Evolutionary conservation across 768 basidiomycete species (phyloP), one percentile per base, ranked within the genome.

Genomic region (Astraeus odoratus): DNA sequence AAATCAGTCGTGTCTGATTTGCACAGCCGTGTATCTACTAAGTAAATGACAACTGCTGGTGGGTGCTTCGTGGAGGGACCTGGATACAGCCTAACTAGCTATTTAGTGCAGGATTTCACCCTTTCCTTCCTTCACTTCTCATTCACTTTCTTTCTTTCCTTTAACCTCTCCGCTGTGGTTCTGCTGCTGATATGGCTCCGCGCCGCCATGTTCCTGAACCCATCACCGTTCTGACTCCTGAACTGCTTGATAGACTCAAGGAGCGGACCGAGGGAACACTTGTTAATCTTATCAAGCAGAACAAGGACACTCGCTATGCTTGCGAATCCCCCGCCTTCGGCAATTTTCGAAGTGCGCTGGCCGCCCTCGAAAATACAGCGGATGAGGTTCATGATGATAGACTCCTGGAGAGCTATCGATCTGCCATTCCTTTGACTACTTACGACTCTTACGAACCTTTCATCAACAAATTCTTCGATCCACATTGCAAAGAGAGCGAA

Each of bases 401-500:
- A 25, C 6, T 56, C 13, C 22, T 56, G 8, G 16, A 40, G 3
- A 42, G 38, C 38, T 57, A 57, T 25, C 34, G 43, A 5, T 23
- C 38, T 15, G 20, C 48, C 27, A 44, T 48, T n/a, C 44, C 50
- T 2, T 43, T 51, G 1, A 42, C 47, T 8, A 7, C 33, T 10
- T 57, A 57, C 19, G 56, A 50, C 3, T 26, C 38, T 8, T 57
- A 57, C 18, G 38, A 43, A 22, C 53, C 50, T 2, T 58, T 50
- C 18, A 13, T 48, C 1, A 25, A 30, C 3, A 57, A 47, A 23
- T 57, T 57, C 23, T 23, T 52, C 12, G 33, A 2, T 8, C 25
- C 10, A 8, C 53, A 52, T n/a, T 57, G 56, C 50, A 57, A 44
- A 24, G 50, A 57, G 33, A 37, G 30, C 24, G 48, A 57, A 3